These are phyloP conservation scores for Musa balbisiana DNA, from an alignment of 202 grass and related monocot genomes.

Conservation along the genomic window DNA sequence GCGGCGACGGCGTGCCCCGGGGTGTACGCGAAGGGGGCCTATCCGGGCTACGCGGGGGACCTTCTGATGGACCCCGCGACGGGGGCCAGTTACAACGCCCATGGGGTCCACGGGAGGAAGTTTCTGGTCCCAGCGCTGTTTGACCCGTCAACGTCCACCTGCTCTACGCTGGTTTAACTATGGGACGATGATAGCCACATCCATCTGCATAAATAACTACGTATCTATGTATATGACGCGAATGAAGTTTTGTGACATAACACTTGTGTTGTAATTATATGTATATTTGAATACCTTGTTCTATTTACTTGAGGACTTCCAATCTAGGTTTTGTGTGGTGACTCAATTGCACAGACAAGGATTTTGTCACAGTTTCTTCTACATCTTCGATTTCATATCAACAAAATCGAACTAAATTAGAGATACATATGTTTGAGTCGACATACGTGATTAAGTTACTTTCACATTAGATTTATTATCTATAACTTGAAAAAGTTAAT, in stretches of 20 bases:
- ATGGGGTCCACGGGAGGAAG: conserved; percentile 25
- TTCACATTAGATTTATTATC: too few species aligned
- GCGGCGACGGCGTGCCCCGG: conserved; percentile 31
- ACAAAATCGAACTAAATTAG: too few species aligned
- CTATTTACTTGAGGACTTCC: too few species aligned
- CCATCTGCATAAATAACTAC: not conserved
- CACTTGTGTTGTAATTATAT: too few species aligned
- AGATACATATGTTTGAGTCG: too few species aligned
- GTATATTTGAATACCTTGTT: too few species aligned
- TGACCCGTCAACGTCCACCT: conserved; percentile 17
- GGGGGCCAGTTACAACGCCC: conserved; percentile 34
- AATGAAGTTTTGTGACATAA: not conserved
- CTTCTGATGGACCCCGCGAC: conserved; percentile 20
- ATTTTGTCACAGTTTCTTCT: too few species aligned
- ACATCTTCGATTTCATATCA: too few species aligned
- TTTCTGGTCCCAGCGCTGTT: conserved; percentile 28
- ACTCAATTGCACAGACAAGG: too few species aligned
- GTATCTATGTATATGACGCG: not conserved
- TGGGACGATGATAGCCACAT: not conserved
- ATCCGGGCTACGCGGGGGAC: conserved; percentile 28
- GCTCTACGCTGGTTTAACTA: conserved; percentile 18
- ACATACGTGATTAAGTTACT: too few species aligned
- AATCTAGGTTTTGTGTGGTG: too few species aligned
- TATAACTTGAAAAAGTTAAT: too few species aligned
- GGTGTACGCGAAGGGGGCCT: conserved; percentile 23